Evolutionary conservation across 1,284 basidiomycete genomes (phyloP), one percentile per base, ranked within the genome.

Genomic region (Ustilago loliicola): DNA sequence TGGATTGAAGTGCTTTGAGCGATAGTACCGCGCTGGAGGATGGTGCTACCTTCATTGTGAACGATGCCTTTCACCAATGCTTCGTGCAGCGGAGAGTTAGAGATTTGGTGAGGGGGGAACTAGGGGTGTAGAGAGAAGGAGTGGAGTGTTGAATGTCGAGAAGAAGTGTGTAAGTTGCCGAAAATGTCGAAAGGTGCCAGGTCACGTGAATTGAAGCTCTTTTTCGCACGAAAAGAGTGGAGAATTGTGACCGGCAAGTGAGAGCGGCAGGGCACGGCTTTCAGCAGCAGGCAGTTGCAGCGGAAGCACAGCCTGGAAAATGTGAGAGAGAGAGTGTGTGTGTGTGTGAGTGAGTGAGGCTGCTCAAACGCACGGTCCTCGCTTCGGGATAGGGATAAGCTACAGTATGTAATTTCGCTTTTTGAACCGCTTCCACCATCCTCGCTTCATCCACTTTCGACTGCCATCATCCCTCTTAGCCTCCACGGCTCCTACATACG

Each of bases 1-100:
- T 77, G 62, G 66, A 61, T 40, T 81, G 80, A 1, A 83, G 72
- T 50, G 74, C 72, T 42, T 75, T 75, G 57, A 82, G 79, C 45
- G 79, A 73, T 5, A 66, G 57, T 9, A 80, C 75, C 19, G 79
- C 77, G 27, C 50, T 70, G 10, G 70, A 62, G 38, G 77, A 72
- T 25, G 80, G 72, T 45, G 75, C 72, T 2, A 62, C 66, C 66
- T 76, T 79, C 66, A 74, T 77, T 6, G 15, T 64, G 45, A 15
- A 1, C 2, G 21, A 2, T n/a, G 10, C n/a, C 3, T 21, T 8
- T 27, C 23, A n/a, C 7, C 8, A 42, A 13, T 21, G 52, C 32
- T 32, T 34, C 30, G 52, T n/a, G 30, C 10, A 21, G 15, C 9
- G n/a, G 3, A 32, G 52, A 29, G 48, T 25, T 53, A 29, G 19